These are phyloP conservation scores for Globisporangium yorkense DNA, from an alignment of 352 stramenopile species.

Conservation along the genomic window DNA sequence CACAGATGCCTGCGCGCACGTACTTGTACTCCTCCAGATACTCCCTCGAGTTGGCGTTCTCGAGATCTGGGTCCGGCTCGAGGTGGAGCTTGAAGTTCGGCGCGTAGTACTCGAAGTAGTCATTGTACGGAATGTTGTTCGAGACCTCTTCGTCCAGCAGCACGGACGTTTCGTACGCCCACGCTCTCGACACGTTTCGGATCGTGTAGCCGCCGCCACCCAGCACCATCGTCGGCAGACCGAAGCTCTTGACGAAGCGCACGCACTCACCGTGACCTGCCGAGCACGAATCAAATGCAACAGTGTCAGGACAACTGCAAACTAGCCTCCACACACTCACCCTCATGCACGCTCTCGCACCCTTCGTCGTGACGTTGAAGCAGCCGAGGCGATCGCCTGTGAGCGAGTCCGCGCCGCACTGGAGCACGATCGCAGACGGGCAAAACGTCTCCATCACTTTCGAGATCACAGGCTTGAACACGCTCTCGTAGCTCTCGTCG, in stretches of 20 bases:
- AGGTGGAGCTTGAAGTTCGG: conserved; percentile 84
- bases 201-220: conserved; percentile 98
- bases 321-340: not conserved
- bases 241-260: conserved; percentile 95
- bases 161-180: conserved; percentile 96
- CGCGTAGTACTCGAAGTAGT: conserved; percentile 99
- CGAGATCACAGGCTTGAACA: conserved; percentile 91
- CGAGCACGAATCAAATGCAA: conserved; percentile 16
- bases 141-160: conserved; percentile 87
- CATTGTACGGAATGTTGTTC: conserved; percentile 98
- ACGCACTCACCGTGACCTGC: conserved; percentile 94
- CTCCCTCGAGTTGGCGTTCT: conserved; percentile 80
- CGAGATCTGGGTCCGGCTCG: conserved; percentile 64
- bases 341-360: conserved; percentile 21
- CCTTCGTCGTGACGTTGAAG: conserved; percentile 98
- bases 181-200: conserved; percentile 93
- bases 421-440: conserved; percentile 95
- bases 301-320: not conserved
- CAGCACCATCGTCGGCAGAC: conserved; percentile 95
- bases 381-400: conserved; percentile 96
- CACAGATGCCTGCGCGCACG: conserved; percentile 1
- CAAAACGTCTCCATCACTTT: conserved; percentile 97
- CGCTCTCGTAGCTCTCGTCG: conserved; percentile 91
- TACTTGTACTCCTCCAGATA: conserved; percentile 87
- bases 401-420: conserved; percentile 98